Base-by-base conservation (phyloP, 2,329 filamentous ascomycete species). In the Stemphylium beticola region DNA sequence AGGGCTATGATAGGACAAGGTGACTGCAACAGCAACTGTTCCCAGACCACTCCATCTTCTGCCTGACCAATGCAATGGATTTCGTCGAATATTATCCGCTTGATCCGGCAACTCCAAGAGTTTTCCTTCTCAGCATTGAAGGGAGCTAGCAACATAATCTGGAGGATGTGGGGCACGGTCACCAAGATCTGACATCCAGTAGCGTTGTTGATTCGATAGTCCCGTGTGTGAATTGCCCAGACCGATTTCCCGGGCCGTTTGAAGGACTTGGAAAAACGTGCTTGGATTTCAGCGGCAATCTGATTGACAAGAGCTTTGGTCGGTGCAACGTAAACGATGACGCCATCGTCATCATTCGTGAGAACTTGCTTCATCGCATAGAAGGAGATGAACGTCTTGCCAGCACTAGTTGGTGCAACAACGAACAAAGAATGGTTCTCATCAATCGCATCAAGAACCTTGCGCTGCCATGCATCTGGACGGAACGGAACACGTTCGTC, bases 251-350 rank as follows among this genome's bases (percentile, higher is more conserved):
- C 79, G 32, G 81, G 18, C 38, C 85, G 81, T 26, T 79, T 79
- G 71, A 86, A 84, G 0, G 74, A 79, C 74, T 93, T 93, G 0
- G 83, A 85, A 67, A 91, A 93, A 4, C 88, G 83, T 5, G 86
- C 89, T 69, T 91, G 86, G 14, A 93, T 81, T 74, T 93, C 90
- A 1, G 90, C 90, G 1, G 89, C 90, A 60, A 93, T 92, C 71
- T 93, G 90, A 68, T 93, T 93, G 54, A 93, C 89, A 10, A 93
- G 78, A 3, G 91, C 89, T 68, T 93, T 93, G 0, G 90, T 93
- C 0, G 90, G 90, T 0, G 89, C 90, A 6, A 93, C 87, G 61
- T 93, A 93, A 0, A 93, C 87, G 6, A 93, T 75, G 2, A 93
- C 82, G 2, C 85, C 86, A 43, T 91, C 85, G 56, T 93, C 84